Evolutionary conservation across 2,329 filamentous ascomycete species (phyloP).

Genomic region (Trichoderma koningii): DNA sequence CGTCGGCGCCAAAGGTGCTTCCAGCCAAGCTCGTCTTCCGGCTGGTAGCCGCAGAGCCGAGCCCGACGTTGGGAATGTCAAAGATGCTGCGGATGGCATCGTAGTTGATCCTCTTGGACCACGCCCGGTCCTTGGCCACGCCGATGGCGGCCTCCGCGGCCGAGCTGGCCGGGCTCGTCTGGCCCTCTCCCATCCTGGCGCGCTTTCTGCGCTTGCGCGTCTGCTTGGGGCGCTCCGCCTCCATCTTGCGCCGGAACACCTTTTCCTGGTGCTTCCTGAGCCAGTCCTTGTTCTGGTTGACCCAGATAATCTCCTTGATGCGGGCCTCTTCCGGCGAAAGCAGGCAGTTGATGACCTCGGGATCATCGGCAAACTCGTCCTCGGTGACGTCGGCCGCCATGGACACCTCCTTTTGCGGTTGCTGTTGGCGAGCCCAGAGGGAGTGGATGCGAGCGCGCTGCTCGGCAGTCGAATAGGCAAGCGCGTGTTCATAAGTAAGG

Average conservation of each 20-base stretch:
- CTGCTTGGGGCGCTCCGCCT: slow-evolving; percentile 58
- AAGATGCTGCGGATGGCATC: slow-evolving; percentile 62
- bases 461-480: slow-evolving; percentile 59
- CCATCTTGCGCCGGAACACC: slow-evolving; percentile 70
- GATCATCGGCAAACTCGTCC: slow-evolving; percentile 85
- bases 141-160: slow-evolving; percentile 69
- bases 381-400: slow-evolving; percentile 70
- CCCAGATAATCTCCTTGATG: slow-evolving; percentile 90
- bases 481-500: slow-evolving; percentile 56
- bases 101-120: slow-evolving; percentile 77
- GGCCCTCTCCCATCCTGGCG: slow-evolving; percentile 64
- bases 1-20: slow-evolving; percentile 41
- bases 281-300: slow-evolving; percentile 93
- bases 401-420: slow-evolving; percentile 51
- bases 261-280: slow-evolving; percentile 84
- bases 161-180: slow-evolving; percentile 65
- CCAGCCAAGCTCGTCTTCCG: slow-evolving; percentile 45
- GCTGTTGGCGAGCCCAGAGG: slow-evolving; percentile 52
- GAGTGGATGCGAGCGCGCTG: slow-evolving; percentile 58
- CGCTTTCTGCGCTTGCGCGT: slow-evolving; percentile 57
- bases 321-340: slow-evolving; percentile 72
- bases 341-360: slow-evolving; percentile 79
- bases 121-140: slow-evolving; percentile 67
- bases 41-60: slow-evolving; percentile 55
- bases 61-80: slow-evolving; percentile 48